Conservation (phyloP, 768 basidiomycete species). For the Pulveroboletus sp. region DNA sequence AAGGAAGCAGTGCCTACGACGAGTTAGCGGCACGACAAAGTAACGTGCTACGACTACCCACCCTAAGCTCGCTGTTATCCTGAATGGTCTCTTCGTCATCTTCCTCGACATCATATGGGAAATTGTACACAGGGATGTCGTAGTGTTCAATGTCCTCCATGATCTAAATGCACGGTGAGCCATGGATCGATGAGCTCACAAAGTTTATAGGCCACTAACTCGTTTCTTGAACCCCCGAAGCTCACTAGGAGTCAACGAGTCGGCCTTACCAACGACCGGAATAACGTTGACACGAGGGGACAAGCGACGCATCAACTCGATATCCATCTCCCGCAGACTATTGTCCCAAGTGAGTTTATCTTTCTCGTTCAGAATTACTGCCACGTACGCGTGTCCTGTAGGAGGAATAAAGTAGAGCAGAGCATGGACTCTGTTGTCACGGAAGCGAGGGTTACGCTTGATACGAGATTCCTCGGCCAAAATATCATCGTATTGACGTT, state of each 20-base stretch:
- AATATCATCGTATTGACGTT: slow-evolving; percentile 99
- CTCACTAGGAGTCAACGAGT: slow-evolving; percentile 90
- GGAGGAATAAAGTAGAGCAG: slow-evolving; percentile 98
- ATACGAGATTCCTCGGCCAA: slow-evolving; percentile 98
- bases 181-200: background rate
- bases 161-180: slow-evolving; percentile 51
- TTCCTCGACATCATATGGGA: slow-evolving; percentile 98
- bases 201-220: slow-evolving; percentile 37
- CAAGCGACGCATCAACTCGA: slow-evolving; percentile 96
- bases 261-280: slow-evolving; percentile 95
- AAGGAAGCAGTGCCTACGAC: slow-evolving; percentile 81
- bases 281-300: slow-evolving; percentile 99
- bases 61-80: slow-evolving; percentile 94
- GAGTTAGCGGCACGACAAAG: slow-evolving; percentile 5
- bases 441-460: slow-evolving; percentile 99
- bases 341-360: background rate
- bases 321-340: slow-evolving; percentile 96
- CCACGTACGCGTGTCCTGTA: slow-evolving; percentile 90
- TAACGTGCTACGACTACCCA: slow-evolving; percentile 34
- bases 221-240: slow-evolving; percentile 95
- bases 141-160: slow-evolving; percentile 99
- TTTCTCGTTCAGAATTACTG: background rate
- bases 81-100: slow-evolving; percentile 98
- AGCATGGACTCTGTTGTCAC: slow-evolving; percentile 96
- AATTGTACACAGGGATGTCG: slow-evolving; percentile 98